A percentile compares a stretch with the other conserved stretches of the same genome.
Conservation (phyloP, 805 yeast species). For the Candida alai region DNA sequence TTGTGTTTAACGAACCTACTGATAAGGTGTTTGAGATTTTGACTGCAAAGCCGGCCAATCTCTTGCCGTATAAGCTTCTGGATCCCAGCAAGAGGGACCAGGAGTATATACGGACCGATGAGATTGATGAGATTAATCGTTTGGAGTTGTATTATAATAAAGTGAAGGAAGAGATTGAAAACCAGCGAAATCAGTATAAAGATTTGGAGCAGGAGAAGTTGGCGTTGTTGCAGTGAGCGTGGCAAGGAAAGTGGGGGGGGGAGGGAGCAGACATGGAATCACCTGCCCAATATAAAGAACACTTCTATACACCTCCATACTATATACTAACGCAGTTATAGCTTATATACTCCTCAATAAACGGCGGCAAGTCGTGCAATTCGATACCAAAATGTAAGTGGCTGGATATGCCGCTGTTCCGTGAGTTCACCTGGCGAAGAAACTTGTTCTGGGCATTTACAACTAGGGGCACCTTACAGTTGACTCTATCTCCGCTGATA, state of each 20-base stretch:
- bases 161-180: conserved; percentile 38
- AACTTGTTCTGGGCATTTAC: conserved; percentile 4
- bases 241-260: conserved; percentile 1
- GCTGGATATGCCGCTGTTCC: conserved; percentile 1
- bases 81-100: conserved; percentile 37
- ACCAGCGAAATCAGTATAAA: conserved; percentile 35
- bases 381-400: conserved; percentile 9
- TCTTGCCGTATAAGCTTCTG: conserved; percentile 37
- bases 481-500: conserved; percentile 7
- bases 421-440: neutral
- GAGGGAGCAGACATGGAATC: neutral
- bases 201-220: conserved; percentile 40
- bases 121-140: conserved; percentile 38
- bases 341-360: conserved; percentile 5
- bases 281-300: neutral
- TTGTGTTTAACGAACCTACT: conserved; percentile 94
- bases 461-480: conserved; percentile 8
- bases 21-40: conserved; percentile 78
- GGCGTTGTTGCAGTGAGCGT: conserved; percentile 30
- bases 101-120: conserved; percentile 38
- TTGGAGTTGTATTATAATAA: conserved; percentile 36
- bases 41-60: conserved; percentile 63
- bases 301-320: neutral
- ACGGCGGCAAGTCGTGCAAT: conserved; percentile 5
- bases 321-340: conserved; percentile 1